Evolutionary conservation across 306 rosid species (phyloP), one percentile per base, ranked within the genome.

Genomic region (Casuarina equisetifolia): DNA sequence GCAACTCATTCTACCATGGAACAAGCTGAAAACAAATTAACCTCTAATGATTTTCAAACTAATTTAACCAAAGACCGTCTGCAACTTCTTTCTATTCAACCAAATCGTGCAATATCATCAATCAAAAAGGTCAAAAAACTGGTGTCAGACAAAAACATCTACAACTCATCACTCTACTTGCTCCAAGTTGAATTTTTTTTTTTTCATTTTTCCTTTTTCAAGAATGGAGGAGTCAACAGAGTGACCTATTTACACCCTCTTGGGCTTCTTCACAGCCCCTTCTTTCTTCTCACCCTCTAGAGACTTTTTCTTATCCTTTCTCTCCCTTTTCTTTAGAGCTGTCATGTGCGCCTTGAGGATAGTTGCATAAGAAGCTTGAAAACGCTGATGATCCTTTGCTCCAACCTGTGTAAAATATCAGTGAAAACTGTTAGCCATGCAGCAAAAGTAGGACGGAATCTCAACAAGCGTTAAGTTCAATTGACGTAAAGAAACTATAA

Each of bases 291-390:
- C 88, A 12, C 87, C 77, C 82, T 89, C 97, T 19, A 90, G 86
- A 70, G 89, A 82, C 75, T 93, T 93, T 80, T 96, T 96, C 92
- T 86, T 96, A 76, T 96, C 97, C 85, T 96, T 96, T 82, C 99
- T 91, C 82, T 96, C 98, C 78, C 98, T 92, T 89, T 91, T 96
- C 86, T 96, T 96, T 48, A 96, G 81, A 77, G 98, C 89, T 66
- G 99, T 96, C 99, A 96, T 96, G 84, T 87, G 99, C 55, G 97
- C 99, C 88, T 91, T 96, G 5, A 96, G 83, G 78, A 96, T 90
- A 63, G 98, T 93, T 49, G 99, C 97, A 67, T 96, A 96, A 32
- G 99, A 96, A 76, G 98, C 93, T 88, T 96, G 99, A 83, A 96
- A 96, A 72, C 92, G 97, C 85, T 78, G 90, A 81, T 96, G 98